Base-by-base conservation (phyloP, 2,329 filamentous ascomycete genomes). In the Colletotrichum eremochloae region DNA sequence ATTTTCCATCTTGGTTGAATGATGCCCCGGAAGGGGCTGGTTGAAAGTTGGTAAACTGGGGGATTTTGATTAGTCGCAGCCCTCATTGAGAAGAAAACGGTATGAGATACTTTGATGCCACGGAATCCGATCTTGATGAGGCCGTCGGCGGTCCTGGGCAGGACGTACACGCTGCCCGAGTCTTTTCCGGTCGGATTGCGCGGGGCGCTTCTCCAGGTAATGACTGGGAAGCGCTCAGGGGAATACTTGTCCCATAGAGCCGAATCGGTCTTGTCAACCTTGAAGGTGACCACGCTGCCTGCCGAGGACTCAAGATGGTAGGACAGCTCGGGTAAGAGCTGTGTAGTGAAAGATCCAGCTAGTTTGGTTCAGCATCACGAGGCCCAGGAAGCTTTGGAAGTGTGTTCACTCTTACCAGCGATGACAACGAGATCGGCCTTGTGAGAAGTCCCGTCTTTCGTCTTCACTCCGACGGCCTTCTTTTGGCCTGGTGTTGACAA, bases 31-130 rank as follows among this genome's bases (percentile, higher is more conserved):
- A 68, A 5, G 79, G 79, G 0, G 78, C 79, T 9, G 75, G 75
- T 55, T 76, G 75, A 63, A 80, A 80, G 64, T 80, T 80, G 56
- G 79, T 81, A 44, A 76, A 76, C 14, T 70, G 61, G 15, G 31
- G 31, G 70, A 55, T 66, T 61, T 67, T 64, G 55, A 56, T 69
- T 66, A 11, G 33, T 31, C 1, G 67, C 78, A 78, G 80, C 84
- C 2, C 79, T 74, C 3, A 82, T 84, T 14, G 80, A 74, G 0
- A 83, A 83, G 4, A 81, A 0, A 7, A 44, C 3, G 80, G 82
- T 71, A 86, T 85, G 9, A 84, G 83, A 71, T 76, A 80, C 78
- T 65, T 79, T 80, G 11, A 75, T 76, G 12, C 78, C 79, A 6
- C 79, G 75, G 46, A 79, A 80, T 0, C 77, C 78, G 31, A 80